Percentiles rank a stretch among this genome's conserved stretches.
These are phyloP conservation scores for Arthroderma sp. DNA, from an alignment of 2,329 filamentous ascomycete species.

Conservation along the genomic window DNA sequence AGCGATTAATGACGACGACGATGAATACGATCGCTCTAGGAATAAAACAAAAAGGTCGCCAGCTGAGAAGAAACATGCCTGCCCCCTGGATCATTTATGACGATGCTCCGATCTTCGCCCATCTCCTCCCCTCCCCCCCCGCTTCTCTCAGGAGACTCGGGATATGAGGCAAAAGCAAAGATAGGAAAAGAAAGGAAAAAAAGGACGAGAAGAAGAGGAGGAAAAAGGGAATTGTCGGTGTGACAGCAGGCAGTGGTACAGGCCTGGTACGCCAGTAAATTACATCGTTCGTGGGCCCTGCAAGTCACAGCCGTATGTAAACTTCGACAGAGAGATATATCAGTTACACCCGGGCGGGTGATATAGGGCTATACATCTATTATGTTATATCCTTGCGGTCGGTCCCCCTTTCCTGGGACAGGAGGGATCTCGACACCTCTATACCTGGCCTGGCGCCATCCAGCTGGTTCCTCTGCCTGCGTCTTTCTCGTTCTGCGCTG, in stretches of 20 bases:
- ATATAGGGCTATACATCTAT: not conserved
- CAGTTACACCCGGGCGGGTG: not conserved
- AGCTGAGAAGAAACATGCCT: conserved; percentile 2
- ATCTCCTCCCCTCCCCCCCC: not conserved
- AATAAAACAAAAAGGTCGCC: not conserved
- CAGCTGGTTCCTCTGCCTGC: conserved; percentile 1
- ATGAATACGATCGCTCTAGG: not conserved
- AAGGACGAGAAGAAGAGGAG: not conserved
- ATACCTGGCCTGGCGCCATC: conserved; percentile 1
- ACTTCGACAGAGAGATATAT: not conserved
- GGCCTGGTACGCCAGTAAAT: conserved; percentile 3
- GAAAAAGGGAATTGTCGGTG: not conserved
- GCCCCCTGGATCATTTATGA: not conserved
- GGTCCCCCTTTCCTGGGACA: not conserved
- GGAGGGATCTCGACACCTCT: not conserved
- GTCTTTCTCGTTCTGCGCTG: conserved; percentile 1
- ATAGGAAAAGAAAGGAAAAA: not conserved
- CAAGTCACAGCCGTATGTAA: not conserved
- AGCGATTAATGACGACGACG: not conserved
- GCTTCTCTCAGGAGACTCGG: not conserved
- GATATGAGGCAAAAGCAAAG: not conserved
- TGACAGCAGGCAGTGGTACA: conserved; percentile 1
- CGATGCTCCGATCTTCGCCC: not conserved
- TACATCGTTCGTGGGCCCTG: not conserved
- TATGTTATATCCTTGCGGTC: not conserved